Evolutionary conservation across 352 stramenopile genomes (phyloP), one percentile per base, ranked within the genome.

Genomic region (Globisporangium takayamanum): DNA sequence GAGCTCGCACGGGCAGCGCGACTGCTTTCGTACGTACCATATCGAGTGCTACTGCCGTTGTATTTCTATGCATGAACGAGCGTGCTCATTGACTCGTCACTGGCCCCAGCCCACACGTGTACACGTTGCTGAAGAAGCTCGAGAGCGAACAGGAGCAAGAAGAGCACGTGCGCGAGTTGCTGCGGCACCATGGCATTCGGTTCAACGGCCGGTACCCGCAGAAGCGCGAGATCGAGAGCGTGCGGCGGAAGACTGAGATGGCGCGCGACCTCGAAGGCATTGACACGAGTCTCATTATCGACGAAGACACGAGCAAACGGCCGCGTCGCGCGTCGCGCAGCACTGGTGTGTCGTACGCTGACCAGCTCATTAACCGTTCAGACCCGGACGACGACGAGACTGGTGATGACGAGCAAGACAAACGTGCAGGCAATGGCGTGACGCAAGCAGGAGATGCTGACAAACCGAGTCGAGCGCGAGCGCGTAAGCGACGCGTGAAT

Each of bases 211-310:
- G 39, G 22, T 94, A 90, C 59, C 85, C 85, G 5, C 77, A 72
- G 33, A 81, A 76, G 50, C 64, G 67, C 11, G 85, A 94, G 20
- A 82, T 94, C 37, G 70, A 69, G 3, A 70, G 64, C n/a, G 72
- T 80, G 26, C 91, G 88, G 69, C 77, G 63, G 58, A 93, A 91
- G 63, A 70, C 73, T 11, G 76, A 75, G 6, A 70, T 87, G 28
- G 80, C 84, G 22, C 78, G 79, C 46, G 85, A 94, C 46, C 58
- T 93, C 33, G 85, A 94, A 50, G 85, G 84, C 14, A 94, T 94
- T 11, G 85, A 94, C 62, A 85, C 81, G 2, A 89, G 71, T 25
- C 60, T 89, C 15, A 94, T 94, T 62, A 88, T 94, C 56, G 60
- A 28, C 56, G 60, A 28, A 36, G 53, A 47, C 64, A 68, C 50